phyloP scores from a whole-genome alignment of 1,284 basidiomycete genomes.

The Rhodotorula sp. region DNA sequence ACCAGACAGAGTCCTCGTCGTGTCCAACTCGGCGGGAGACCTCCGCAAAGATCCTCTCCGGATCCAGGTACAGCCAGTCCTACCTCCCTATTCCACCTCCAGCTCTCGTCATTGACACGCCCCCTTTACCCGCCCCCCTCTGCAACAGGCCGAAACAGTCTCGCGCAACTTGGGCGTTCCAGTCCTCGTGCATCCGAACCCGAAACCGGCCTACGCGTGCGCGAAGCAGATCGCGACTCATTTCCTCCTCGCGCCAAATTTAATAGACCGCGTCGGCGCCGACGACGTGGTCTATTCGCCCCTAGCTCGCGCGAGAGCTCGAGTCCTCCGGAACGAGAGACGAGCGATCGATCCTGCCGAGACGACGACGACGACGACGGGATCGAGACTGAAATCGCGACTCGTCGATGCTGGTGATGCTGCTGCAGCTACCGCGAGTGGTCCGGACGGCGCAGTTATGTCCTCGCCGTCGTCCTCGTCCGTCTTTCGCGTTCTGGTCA shows the following conservation, averaged over 20 bases:
- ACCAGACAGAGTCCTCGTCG: conserved; percentile 74
- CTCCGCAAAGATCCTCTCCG: conserved; percentile 66
- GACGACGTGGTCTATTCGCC: conserved; percentile 22
- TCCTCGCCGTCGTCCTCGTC: conserved; percentile 48
- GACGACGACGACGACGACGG: background rate
- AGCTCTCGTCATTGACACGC: background rate
- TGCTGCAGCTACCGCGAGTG: conserved; percentile 56
- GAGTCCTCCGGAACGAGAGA: background rate
- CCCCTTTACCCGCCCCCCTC: background rate
- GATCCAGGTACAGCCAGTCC: conserved; percentile 63
- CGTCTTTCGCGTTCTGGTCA: conserved; percentile 60
- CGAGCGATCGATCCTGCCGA: background rate
- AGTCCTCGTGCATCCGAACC: conserved; percentile 70
- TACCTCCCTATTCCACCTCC: background rate
- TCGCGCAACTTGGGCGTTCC: conserved; percentile 71
- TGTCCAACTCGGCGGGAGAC: conserved; percentile 91
- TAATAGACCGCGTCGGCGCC: background rate
- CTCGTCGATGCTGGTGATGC: too few species aligned
- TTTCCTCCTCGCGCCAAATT: conserved; percentile 47
- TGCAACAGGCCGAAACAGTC: conserved; percentile 83
- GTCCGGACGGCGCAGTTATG: conserved; percentile 50
- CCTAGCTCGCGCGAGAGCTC: background rate
- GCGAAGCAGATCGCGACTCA: conserved; percentile 65
- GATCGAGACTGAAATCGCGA: background rate
- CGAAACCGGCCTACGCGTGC: conserved; percentile 70